These are phyloP conservation scores for Phaeodactylum tricornutum DNA, from an alignment of 108 stramenopile genomes.

Conservation along the genomic window DNA sequence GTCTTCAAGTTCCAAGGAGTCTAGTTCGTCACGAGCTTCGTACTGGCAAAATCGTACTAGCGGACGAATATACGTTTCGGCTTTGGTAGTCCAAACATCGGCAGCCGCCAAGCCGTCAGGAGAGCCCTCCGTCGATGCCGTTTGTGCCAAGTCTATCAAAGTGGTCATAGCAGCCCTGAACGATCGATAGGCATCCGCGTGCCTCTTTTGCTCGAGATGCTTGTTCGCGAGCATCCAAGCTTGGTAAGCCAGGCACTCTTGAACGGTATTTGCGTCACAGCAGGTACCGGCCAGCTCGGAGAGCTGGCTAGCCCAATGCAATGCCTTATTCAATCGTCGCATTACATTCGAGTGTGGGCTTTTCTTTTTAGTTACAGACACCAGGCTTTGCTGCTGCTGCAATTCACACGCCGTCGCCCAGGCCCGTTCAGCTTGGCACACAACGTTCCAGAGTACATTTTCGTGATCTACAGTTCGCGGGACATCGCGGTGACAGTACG, in stretches of 20 bases:
- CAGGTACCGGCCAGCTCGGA: constrained; percentile 7
- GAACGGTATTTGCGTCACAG: constrained; percentile 32
- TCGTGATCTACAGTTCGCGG: constrained; percentile 2
- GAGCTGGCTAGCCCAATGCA: constrained; percentile 29
- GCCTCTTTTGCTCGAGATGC: constrained; percentile 27
- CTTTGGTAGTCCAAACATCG: constrained; percentile 66
- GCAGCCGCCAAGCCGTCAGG: constrained; percentile 32
- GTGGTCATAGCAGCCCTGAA: constrained; percentile 12
- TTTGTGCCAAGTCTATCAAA: constrained; percentile 16
- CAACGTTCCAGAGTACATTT: constrained; percentile 24
- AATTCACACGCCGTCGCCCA: constrained; percentile 64
- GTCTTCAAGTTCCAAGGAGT: constrained; percentile 7
- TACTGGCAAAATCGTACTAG: constrained; percentile 69
- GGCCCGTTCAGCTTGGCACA: constrained; percentile 51
- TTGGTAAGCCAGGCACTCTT: constrained; percentile 55
- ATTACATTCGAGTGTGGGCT: constrained; percentile 23
- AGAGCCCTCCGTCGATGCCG: neutral
- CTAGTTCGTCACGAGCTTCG: constrained; percentile 32
- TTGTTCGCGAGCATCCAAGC: constrained; percentile 73
- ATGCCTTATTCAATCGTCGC: constrained; percentile 53
- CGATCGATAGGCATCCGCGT: constrained; percentile 32
- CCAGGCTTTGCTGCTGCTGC: constrained; percentile 11
- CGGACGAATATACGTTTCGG: constrained; percentile 56
- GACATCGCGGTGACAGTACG: constrained; percentile 2
- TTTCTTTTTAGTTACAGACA: constrained; percentile 4